These are phyloP conservation scores for Eucalyptus sideroxylon DNA, from an alignment of 345 rosid species.

Conservation along the genomic window DNA sequence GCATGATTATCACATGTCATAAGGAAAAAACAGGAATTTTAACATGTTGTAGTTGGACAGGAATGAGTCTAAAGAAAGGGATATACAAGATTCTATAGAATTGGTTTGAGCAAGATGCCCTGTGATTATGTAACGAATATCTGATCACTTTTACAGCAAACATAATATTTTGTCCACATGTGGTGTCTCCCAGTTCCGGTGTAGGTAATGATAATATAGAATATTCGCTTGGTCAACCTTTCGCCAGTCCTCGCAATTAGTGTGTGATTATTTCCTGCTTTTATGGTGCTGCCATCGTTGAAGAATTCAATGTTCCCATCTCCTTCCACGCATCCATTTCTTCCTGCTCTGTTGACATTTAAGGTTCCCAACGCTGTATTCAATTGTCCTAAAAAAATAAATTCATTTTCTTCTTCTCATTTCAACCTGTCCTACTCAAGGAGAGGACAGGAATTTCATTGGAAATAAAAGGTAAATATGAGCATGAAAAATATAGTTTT, in stretches of 20 bases:
- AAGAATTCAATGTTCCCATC: neutral
- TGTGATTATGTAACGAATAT: neutral
- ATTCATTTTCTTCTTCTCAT: neutral
- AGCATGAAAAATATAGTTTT: neutral
- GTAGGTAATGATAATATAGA: neutral
- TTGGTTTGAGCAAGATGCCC: neutral
- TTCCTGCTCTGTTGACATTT: neutral
- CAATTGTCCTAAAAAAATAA: neutral
- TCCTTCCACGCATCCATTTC: neutral
- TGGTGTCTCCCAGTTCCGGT: neutral
- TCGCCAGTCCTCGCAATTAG: neutral
- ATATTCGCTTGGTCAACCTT: neutral
- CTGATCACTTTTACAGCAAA: neutral
- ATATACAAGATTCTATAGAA: neutral
- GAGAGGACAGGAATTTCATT: neutral
- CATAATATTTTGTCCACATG: neutral
- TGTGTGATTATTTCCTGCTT: neutral
- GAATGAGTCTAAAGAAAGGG: neutral
- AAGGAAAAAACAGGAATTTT: neutral
- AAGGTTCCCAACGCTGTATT: neutral
- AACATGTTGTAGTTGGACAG: neutral
- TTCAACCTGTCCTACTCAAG: neutral
- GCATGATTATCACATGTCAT: neutral
- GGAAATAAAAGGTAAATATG: neutral
- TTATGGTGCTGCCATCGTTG: neutral